Evolutionary conservation across 345 rosid species (phyloP).

Genomic region (Eucalyptus regnans): DNA sequence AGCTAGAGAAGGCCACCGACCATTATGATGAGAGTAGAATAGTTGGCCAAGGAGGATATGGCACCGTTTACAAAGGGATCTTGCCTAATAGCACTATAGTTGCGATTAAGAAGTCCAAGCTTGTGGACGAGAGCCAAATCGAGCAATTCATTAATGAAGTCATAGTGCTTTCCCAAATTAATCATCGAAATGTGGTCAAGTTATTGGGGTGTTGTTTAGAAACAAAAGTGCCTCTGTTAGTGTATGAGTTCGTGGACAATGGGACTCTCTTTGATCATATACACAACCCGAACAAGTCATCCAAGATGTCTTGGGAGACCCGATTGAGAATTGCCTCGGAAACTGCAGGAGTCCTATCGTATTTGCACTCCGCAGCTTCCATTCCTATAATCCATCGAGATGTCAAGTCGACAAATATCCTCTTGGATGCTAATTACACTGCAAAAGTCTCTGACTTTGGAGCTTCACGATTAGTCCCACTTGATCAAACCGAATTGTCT

Average conservation of each 20-base stretch:
- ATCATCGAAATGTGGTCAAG: constrained; percentile 33
- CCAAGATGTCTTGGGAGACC: constrained; percentile 11
- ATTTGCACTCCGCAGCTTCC: constrained; percentile 19
- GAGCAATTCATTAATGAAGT: constrained; percentile 44
- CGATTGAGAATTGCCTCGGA: constrained; percentile 22
- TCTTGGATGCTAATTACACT: constrained; percentile 17
- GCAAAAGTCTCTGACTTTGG: constrained; percentile 43
- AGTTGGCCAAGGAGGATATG: constrained; percentile 30
- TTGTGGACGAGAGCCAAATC: constrained; percentile 18
- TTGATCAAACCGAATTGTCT: constrained; percentile 26
- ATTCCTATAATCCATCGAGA: constrained; percentile 27
- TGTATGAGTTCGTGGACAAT: constrained; percentile 9
- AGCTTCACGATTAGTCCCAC: constrained; percentile 23
- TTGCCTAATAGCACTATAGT: constrained; percentile 8
- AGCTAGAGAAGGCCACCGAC: constrained; percentile 28
- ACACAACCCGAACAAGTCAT: too few relatives aligned
- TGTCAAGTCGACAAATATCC: constrained; percentile 28
- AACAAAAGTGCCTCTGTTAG: constrained; percentile 29
- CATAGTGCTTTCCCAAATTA: constrained; percentile 27
- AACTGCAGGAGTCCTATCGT: constrained; percentile 17
- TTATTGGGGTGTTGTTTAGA: constrained; percentile 38
- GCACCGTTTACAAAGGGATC: constrained; percentile 35
- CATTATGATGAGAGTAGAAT: constrained; percentile 16
- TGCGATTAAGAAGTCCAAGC: constrained; percentile 35
- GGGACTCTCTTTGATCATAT: too few relatives aligned